These are phyloP conservation scores for Ceratobasidium papillatum DNA, from an alignment of 1,284 basidiomycete genomes.

Conservation along the genomic window DNA sequence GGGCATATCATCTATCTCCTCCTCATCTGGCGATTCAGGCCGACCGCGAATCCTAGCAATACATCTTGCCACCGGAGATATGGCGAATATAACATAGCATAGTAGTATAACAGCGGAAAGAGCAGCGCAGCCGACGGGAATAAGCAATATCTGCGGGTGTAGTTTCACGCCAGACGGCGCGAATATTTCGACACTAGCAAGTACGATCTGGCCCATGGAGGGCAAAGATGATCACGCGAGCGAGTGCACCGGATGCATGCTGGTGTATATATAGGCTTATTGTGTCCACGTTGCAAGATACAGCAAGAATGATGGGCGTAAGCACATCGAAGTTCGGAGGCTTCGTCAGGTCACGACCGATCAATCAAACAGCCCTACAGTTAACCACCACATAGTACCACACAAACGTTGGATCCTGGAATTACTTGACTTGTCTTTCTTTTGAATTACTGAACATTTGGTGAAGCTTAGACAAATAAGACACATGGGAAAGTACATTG, in stretches of 20 bases:
- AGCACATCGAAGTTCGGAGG: background rate
- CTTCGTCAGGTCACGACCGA: background rate
- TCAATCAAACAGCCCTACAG: background rate
- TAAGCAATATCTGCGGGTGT: background rate
- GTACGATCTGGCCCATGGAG: slow-evolving; percentile 19
- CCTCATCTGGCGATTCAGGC: background rate
- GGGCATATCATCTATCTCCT: background rate
- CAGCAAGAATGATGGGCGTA: background rate
- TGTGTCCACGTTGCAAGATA: background rate
- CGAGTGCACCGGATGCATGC: background rate
- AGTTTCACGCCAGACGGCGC: background rate
- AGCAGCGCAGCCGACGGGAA: slow-evolving; percentile 17
- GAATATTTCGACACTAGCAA: background rate
- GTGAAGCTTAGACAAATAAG: background rate
- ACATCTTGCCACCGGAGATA: background rate
- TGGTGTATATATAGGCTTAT: background rate
- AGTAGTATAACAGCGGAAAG: slow-evolving; percentile 3
- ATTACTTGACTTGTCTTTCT: background rate
- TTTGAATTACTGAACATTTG: background rate
- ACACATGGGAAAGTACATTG: slow-evolving; percentile 15
- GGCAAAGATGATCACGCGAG: background rate
- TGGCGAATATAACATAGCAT: background rate
- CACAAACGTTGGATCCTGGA: too few species aligned
- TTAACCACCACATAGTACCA: too few species aligned
- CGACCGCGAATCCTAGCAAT: slow-evolving; percentile 23